Percentiles rank a stretch among this genome's conserved stretches.
These are phyloP conservation scores for Hibiscus trionum DNA, from an alignment of 345 rosid species.

Conservation along the genomic window DNA sequence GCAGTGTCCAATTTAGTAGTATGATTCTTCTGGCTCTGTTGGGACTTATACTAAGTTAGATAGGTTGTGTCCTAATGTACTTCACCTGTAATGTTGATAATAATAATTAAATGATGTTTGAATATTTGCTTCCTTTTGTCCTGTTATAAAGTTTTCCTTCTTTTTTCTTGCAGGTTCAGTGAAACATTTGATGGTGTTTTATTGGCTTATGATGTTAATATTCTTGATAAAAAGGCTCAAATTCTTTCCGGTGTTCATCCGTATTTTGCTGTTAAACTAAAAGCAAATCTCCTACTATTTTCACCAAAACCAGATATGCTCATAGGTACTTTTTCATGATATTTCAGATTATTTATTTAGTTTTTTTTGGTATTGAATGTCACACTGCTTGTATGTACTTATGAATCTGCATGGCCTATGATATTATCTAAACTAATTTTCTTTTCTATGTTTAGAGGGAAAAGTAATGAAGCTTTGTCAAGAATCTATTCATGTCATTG, in stretches of 20 bases:
- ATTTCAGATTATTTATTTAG: not conserved
- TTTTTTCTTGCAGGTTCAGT: constrained; percentile 39
- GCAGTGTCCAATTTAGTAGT: no score
- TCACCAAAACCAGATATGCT: constrained; percentile 67
- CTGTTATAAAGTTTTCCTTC: no score
- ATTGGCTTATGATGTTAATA: constrained; percentile 54
- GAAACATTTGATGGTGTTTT: constrained; percentile 44
- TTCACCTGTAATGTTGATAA: not conserved
- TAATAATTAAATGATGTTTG: not conserved
- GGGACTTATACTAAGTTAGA: no score
- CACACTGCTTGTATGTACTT: not conserved
- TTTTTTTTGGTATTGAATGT: not conserved
- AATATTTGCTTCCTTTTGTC: not conserved
- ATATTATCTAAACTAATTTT: constrained; percentile 4
- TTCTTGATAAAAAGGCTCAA: constrained; percentile 39
- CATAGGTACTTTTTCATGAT: constrained; percentile 36
- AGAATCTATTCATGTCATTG: constrained; percentile 62
- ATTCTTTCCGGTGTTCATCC: constrained; percentile 67
- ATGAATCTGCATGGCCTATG: not conserved
- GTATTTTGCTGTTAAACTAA: constrained; percentile 48
- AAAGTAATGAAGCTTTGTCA: constrained; percentile 55
- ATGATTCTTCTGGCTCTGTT: no score
- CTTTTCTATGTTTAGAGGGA: constrained; percentile 45
- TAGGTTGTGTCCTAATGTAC: not conserved
- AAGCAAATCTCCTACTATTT: constrained; percentile 56